Base-by-base conservation (phyloP, 1,284 basidiomycete species). In the Cutaneotrichosporon arboriforme region DNA sequence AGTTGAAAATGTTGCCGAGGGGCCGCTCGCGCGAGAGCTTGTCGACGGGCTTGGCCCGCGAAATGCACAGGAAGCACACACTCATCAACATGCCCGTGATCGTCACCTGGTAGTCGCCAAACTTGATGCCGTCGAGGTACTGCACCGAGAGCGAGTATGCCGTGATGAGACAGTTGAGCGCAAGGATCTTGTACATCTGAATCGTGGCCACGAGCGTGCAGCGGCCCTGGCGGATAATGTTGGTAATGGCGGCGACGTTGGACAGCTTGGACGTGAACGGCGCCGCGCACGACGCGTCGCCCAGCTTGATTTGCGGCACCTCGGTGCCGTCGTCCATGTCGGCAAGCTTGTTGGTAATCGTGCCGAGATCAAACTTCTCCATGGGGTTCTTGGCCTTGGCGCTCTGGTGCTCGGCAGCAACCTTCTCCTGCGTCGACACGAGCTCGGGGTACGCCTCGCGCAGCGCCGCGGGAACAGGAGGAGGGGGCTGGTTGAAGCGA, bases 141-240 rank as follows among this genome's bases (percentile, higher is more conserved):
- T 94, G 91, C 21, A 97, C 93, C 64, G 88, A 91, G 58, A 97
- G 78, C 73, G 88, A 91, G 77, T 93, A 97, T 31, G 92, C 92
- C 3, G 91, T 94, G 72, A 97, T 97, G 38, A 97, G 79, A 71
- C 92, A 96, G 73, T 97, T 97, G 57, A 96, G 78, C 2, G 92
- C 92, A 36, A 97, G 80, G 63, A 97, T 97, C 79, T 96, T 96
- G 84, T 96, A 97, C 92, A 97, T 97, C 77, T 97, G 93, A 54
- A 93, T 88, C 1, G 92, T 97, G 1, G 92, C 92, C 40, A 97
- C 92, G 14, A 97, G 83, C 0, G 92, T 97, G 78, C 92, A 96
- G 42, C 92, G 87, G 20, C 93, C 92, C 77, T 97, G 92, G 41
- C 92, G 85, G 64, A 97, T 94, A 70, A 97, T 96, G 71, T 92